phyloP scores from a whole-genome alignment of 192 early-diverging fungal species.

The Bifiguratus adelaidae region DNA sequence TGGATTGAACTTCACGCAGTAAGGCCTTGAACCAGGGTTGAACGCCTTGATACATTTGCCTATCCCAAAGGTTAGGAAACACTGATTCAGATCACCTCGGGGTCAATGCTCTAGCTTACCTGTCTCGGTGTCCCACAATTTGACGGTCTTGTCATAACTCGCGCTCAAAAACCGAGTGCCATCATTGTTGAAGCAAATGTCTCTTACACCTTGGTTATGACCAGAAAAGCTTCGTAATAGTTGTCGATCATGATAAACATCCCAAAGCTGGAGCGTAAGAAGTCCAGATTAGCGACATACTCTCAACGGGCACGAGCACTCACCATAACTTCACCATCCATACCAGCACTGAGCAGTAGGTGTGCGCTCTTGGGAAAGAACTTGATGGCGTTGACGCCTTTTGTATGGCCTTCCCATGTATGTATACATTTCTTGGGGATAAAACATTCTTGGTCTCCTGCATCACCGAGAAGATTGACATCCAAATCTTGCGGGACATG shows the following conservation, averaged over 20 bases:
- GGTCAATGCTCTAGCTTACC: conserved; percentile 22
- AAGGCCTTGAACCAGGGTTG: conserved; percentile 70
- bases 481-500: conserved; percentile 85
- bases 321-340: conserved; percentile 86
- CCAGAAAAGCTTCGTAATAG: conserved; percentile 82
- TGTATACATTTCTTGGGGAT: conserved; percentile 80
- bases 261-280: conserved; percentile 60
- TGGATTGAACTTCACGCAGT: conserved; percentile 88
- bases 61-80: conserved; percentile 8
- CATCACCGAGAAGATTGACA: conserved; percentile 59
- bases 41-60: conserved; percentile 72
- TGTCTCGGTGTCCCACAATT: conserved; percentile 98
- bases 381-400: conserved; percentile 82
- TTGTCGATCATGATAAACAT: conserved; percentile 85
- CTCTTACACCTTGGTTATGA: conserved; percentile 88
- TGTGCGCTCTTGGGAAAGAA: conserved; percentile 90
- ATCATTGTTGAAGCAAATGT: conserved; percentile 83
- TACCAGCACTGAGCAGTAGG: conserved; percentile 77
- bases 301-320: background rate
- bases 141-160: conserved; percentile 85
- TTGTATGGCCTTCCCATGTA: conserved; percentile 89
- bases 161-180: conserved; percentile 78
- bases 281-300: background rate
- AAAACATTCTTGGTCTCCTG: conserved; percentile 69
- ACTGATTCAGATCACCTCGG: background rate